Base-by-base conservation (phyloP, 768 basidiomycete species). In the Lactarius indigo region DNA sequence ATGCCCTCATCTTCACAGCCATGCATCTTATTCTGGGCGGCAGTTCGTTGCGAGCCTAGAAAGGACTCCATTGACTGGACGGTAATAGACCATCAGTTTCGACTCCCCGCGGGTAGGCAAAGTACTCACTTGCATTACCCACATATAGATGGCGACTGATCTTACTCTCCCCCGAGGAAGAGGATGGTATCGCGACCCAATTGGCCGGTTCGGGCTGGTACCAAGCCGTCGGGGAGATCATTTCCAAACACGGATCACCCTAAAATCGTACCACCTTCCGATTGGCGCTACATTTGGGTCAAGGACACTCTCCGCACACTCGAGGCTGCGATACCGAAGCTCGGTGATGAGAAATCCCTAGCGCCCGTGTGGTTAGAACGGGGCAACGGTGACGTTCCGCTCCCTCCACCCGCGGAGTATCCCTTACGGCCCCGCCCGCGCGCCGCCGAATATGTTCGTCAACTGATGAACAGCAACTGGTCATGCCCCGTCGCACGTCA, bases 221-320 rank as follows among this genome's bases (percentile, higher is more conserved):
- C 76, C 80, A 82, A 68, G 89, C 92, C 42, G 90, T 98, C 23
- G 83, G 84, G 42, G 86, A 91, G 44, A 91, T 96, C 55, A 82
- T 98, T 15, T 81, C 88, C 8, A 74, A 84, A 66, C 83, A 90
- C 66, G 87, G 85, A 6, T 76, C 73, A 64, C 84, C 84, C 85
- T 5, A 79, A 79, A 52, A 81, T 92, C 42, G 81, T 98, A 61
- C 85, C 91, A 39, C 75, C 82, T 1, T 82, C 80, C 30, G 96
- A 99, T 77, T 98, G 96, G 96, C 85, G 96, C 65, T 90, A 91
- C 74, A 73, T 78, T 23, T 98, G 96, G 96, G 94, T 96, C 13
- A 82, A 84, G 62, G 82, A 87, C 23, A 93, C 91, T 2, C 78
- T 98, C 26, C 86, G 90, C 20, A 81, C 81, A 63, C 84, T 99